Conservation (phyloP, 2,329 filamentous ascomycete genomes). For the Botryotinia convoluta region DNA sequence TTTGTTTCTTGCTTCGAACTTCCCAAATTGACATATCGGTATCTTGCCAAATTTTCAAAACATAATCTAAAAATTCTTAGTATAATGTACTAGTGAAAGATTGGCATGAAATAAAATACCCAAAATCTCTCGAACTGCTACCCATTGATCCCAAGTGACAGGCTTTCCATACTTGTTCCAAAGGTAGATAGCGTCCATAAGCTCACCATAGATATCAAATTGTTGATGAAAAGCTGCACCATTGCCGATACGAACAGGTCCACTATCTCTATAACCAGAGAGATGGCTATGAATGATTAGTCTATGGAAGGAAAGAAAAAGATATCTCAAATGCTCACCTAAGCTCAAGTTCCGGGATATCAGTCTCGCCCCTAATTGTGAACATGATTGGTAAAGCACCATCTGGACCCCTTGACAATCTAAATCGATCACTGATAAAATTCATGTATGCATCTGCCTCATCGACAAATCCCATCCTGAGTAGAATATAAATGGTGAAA, state of each 20-base stretch:
- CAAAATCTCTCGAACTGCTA: slow-evolving; percentile 64
- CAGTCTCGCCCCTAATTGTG: slow-evolving; percentile 70
- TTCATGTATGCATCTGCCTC: slow-evolving; percentile 77
- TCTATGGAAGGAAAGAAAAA: background rate
- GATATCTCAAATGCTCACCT: slow-evolving; percentile 30
- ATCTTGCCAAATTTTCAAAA: slow-evolving; percentile 63
- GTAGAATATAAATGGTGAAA: slow-evolving; percentile 74
- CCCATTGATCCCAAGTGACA: slow-evolving; percentile 74
- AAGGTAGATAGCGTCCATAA: slow-evolving; percentile 74
- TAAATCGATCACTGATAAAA: slow-evolving; percentile 71
- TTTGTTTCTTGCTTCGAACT: slow-evolving; percentile 70
- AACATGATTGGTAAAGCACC: slow-evolving; percentile 77
- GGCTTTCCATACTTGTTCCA: slow-evolving; percentile 80
- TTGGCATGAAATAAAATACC: slow-evolving; percentile 39
- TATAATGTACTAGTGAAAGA: background rate
- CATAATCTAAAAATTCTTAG: slow-evolving; percentile 53
- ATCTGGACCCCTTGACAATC: slow-evolving; percentile 56
- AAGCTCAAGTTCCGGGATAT: slow-evolving; percentile 69
- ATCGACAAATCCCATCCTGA: slow-evolving; percentile 71
- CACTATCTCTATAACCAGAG: slow-evolving; percentile 68
- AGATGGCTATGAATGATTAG: slow-evolving; percentile 49
- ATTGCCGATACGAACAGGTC: slow-evolving; percentile 73
- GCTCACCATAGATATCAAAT: slow-evolving; percentile 76
- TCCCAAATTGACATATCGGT: slow-evolving; percentile 85
- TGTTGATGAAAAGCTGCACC: slow-evolving; percentile 74